phyloP scores from a whole-genome alignment of 768 basidiomycete genomes.

The Tephrocybe sp. region DNA sequence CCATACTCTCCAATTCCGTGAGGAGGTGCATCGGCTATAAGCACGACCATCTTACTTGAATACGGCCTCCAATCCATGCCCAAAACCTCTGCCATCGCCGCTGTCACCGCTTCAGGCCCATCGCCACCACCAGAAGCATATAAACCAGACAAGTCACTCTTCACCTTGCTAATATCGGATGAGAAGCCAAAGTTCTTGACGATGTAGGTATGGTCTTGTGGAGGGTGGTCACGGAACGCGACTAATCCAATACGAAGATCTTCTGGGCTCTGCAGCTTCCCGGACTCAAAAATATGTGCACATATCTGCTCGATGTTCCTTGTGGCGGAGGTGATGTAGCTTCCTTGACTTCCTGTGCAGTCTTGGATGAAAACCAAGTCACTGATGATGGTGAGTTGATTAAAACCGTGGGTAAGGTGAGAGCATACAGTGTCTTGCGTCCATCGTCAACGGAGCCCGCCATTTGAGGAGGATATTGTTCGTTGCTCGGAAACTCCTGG shows the following conservation, averaged over 20 bases:
- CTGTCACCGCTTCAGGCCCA: constrained; percentile 96
- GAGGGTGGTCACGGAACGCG: constrained; percentile 95
- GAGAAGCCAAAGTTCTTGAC: constrained; percentile 94
- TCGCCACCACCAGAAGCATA: constrained; percentile 93
- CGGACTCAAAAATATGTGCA: constrained; percentile 91
- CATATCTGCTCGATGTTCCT: constrained; percentile 97
- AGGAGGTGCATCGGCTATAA: constrained; percentile 96
- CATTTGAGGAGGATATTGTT: constrained; percentile 28
- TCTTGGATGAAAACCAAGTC: constrained; percentile 96
- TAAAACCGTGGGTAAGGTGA: constrained; percentile 16
- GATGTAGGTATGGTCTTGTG: constrained; percentile 94
- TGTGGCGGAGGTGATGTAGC: constrained; percentile 90
- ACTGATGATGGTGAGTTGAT: constrained; percentile 34
- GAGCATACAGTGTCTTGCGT: constrained; percentile 74
- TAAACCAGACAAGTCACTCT: constrained; percentile 75
- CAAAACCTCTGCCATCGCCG: constrained; percentile 82
- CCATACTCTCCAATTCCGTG: constrained; percentile 98
- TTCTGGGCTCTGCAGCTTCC: constrained; percentile 81
- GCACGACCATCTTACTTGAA: constrained; percentile 93
- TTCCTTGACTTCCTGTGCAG: constrained; percentile 90
- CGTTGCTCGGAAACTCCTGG: constrained; percentile 34
- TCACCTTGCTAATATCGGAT: constrained; percentile 84
- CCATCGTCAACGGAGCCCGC: constrained; percentile 27
- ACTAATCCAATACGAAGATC: constrained; percentile 91
- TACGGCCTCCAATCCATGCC: constrained; percentile 87